Evolutionary conservation across 2,329 filamentous ascomycete genomes (phyloP).

Genomic region (Hypoxylon sp.): DNA sequence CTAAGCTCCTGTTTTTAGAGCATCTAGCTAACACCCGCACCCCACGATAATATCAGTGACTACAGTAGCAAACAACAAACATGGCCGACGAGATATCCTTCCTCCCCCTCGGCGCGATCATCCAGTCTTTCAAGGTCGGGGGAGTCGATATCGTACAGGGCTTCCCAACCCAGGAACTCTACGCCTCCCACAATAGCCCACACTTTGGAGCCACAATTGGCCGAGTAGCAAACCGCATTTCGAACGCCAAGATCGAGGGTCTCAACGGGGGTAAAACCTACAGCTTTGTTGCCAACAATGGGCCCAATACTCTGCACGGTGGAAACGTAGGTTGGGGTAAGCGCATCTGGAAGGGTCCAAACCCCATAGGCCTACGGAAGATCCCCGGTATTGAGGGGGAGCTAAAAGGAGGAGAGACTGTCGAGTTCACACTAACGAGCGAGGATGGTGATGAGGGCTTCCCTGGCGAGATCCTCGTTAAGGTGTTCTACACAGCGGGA

Average conservation of each 20-base stretch:
- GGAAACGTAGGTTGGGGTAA: slow-evolving; percentile 85
- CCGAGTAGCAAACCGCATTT: slow-evolving; percentile 84
- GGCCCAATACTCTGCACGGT: slow-evolving; percentile 81
- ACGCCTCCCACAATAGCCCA: slow-evolving; percentile 80
- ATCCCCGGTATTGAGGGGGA: slow-evolving; percentile 67
- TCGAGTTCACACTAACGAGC: slow-evolving; percentile 77
- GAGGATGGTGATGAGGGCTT: slow-evolving; percentile 90
- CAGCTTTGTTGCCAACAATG: slow-evolving; percentile 80
- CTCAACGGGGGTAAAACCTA: slow-evolving; percentile 80
- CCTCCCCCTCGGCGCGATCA: slow-evolving; percentile 82
- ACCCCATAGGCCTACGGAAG: slow-evolving; percentile 65
- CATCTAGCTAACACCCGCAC: slow-evolving; percentile 12
- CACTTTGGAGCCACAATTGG: slow-evolving; percentile 97
- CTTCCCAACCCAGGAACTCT: slow-evolving; percentile 82
- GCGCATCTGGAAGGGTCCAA: slow-evolving; percentile 81
- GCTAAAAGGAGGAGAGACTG: slow-evolving; percentile 72
- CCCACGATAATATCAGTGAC: slow-evolving; percentile 14
- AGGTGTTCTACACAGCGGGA: slow-evolving; percentile 82
- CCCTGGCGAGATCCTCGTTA: slow-evolving; percentile 85
- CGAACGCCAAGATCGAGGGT: slow-evolving; percentile 76
- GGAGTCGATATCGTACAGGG: slow-evolving; percentile 89
- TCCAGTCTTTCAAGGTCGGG: slow-evolving; percentile 84
- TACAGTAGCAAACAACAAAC: slow-evolving; percentile 13
- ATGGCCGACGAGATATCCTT: slow-evolving; percentile 69
- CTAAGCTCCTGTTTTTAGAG: slow-evolving; percentile 10